Conservation (phyloP, 768 basidiomycete species). For the Collybiopsis luxurians region DNA sequence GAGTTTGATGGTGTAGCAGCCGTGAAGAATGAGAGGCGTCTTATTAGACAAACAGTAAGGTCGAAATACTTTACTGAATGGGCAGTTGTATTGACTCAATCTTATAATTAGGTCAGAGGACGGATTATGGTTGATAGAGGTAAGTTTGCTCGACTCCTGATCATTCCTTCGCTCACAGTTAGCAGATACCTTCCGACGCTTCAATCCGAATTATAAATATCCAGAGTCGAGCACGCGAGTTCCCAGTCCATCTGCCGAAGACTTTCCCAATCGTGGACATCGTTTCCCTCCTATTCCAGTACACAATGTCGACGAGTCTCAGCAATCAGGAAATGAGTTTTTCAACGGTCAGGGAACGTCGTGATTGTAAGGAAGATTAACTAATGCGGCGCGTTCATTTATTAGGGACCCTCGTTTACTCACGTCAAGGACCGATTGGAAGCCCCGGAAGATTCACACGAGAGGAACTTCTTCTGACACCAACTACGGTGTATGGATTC, state of each 20-base stretch:
- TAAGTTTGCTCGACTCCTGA: slow-evolving; percentile 16
- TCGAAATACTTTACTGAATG: too few relatives aligned
- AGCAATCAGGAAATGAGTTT: not conserved
- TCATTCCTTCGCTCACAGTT: not conserved
- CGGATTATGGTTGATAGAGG: slow-evolving; percentile 63
- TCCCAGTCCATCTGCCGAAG: too few relatives aligned
- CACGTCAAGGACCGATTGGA: not conserved
- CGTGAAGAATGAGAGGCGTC: slow-evolving; percentile 29
- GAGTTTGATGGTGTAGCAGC: slow-evolving; percentile 54
- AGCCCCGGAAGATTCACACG: slow-evolving; percentile 30
- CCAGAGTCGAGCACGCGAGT: slow-evolving; percentile 19
- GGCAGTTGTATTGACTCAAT: too few relatives aligned
- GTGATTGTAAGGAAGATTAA: not conserved
- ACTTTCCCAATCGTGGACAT: too few relatives aligned
- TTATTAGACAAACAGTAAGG: slow-evolving; percentile 48
- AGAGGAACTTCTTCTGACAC: slow-evolving; percentile 52
- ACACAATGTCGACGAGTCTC: not conserved
- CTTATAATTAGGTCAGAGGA: slow-evolving; percentile 41
- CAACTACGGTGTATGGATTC: slow-evolving; percentile 61
- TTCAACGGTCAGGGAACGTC: not conserved
- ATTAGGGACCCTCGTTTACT: slow-evolving; percentile 3
- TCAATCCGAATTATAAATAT: slow-evolving; percentile 50
- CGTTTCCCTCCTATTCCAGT: not conserved
- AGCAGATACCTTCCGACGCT: slow-evolving; percentile 45
- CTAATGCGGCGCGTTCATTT: not conserved